Base-by-base conservation (phyloP, 2,329 filamentous ascomycete genomes). In the Neopestalotiopsis sp. region DNA sequence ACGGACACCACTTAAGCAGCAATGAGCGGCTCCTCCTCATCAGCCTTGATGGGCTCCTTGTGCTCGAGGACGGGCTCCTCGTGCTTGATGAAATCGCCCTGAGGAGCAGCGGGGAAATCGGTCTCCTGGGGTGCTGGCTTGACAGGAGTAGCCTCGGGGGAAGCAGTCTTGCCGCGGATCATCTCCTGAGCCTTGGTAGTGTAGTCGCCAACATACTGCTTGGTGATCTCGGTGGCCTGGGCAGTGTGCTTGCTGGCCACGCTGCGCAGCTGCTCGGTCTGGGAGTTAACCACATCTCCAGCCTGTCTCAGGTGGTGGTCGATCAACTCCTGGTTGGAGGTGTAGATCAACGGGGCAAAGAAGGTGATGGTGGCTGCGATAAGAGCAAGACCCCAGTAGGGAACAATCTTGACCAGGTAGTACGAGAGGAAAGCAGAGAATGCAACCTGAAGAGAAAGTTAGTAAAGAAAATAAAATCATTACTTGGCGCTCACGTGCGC, bases 151-250 rank as follows among this genome's bases (percentile, higher is more conserved):
- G 79, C 74, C 74, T 83, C 81, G 67, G 84, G 80, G 53, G 84
- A 82, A 67, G 81, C 76, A 20, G 81, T 80, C 70, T 81, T 82
- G 74, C 86, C 85, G 69, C 86, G 85, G 73, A 92, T 84, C 77
- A 91, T 83, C 74, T 88, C 84, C 81, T 91, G 89, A 68, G 90
- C 89, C 86, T 92, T 92, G 78, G 86, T 83, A 34, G 89, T 89
- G 80, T 92, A 91, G 76, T 92, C 89, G 56, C 88, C 89, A 75
- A 90, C 85, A 76, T 91, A 91, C 78, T 90, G 87, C 85, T 91
- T 92, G 76, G 89, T 89, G 56, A 90, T 81, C 75, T 88, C 84
- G 64, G 89, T 87, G 72, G 89, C 88, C 74, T 89, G 87, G 65
- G 86, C 84, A 62, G 90, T 89, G 77, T 91, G 89, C 82, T 91